phyloP scores from a whole-genome alignment of 2,329 filamentous ascomycete genomes.

The Exophiala viscosa region DNA sequence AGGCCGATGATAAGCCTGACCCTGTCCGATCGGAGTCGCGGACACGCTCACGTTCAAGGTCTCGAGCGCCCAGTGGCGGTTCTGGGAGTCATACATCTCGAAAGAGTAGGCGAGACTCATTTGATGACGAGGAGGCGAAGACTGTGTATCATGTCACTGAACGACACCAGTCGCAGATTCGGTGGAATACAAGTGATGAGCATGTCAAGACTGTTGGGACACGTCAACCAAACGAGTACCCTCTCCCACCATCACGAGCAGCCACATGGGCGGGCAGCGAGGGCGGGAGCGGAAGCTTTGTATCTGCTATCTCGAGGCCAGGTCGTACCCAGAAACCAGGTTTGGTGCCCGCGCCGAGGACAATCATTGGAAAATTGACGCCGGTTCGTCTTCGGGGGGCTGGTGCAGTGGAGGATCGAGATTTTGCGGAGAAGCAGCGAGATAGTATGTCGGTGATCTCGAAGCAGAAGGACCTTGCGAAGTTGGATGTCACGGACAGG shows the following conservation, averaged over 20 bases:
- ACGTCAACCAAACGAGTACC: conserved; percentile 14
- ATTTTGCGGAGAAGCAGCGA: conserved; percentile 5
- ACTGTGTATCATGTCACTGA: conserved; percentile 17
- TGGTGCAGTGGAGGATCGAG: not conserved
- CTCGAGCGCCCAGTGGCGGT: too few species aligned
- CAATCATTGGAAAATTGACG: conserved; percentile 25
- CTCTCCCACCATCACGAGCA: conserved; percentile 25
- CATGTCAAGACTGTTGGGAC: not conserved
- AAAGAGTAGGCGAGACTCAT: conserved; percentile 15
- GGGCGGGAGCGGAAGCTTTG: conserved; percentile 10
- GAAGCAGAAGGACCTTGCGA: conserved; percentile 24
- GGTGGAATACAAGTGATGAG: not conserved
- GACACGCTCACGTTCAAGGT: not conserved
- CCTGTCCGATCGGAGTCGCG: not conserved
- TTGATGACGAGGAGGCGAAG: conserved; percentile 12
- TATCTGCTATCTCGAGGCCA: conserved; percentile 12
- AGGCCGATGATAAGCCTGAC: not conserved
- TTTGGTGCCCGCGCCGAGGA: conserved; percentile 12
- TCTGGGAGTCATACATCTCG: conserved; percentile 2
- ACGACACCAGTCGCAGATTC: not conserved
- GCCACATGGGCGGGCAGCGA: conserved; percentile 22
- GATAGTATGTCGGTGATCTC: conserved; percentile 20
- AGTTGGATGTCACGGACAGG: conserved; percentile 18
- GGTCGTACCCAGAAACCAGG: not conserved
- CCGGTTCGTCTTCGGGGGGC: conserved; percentile 1